Evolutionary conservation across 768 basidiomycete species (phyloP).

Genomic region (Lactarius hatsudake): DNA sequence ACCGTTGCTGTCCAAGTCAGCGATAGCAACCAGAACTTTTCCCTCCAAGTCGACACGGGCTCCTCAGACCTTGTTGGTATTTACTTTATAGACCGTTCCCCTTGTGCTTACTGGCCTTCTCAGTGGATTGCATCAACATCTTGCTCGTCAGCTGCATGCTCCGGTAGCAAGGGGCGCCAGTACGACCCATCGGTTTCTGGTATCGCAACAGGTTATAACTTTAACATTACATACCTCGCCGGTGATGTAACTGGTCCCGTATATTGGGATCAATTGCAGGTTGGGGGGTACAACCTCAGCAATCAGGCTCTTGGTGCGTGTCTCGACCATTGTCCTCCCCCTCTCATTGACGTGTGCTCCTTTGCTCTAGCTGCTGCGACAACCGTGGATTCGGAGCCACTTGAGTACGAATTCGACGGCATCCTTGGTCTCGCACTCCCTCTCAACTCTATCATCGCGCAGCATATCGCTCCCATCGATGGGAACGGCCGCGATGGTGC

Average conservation of each 20-base stretch:
- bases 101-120: conserved; percentile 7
- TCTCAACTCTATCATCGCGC: conserved; percentile 63
- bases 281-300: conserved; percentile 63
- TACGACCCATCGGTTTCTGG: conserved; percentile 55
- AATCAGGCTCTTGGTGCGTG: conserved; percentile 68
- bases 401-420: conserved; percentile 56
- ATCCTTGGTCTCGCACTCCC: conserved; percentile 77
- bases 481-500: conserved; percentile 61
- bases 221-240: conserved; percentile 56
- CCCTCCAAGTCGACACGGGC: conserved; percentile 76
- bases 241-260: conserved; percentile 62
- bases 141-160: conserved; percentile 56
- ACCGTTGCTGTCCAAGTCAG: conserved; percentile 61
- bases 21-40: conserved; percentile 45
- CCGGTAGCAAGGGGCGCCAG: conserved; percentile 41
- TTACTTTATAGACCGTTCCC: not conserved
- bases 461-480: conserved; percentile 46
- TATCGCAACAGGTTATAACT: conserved; percentile 40
- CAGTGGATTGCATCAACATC: conserved; percentile 75
- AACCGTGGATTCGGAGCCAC: conserved; percentile 52
- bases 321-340: not conserved
- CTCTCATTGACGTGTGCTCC: not conserved
- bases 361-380: conserved; percentile 53
- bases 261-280: conserved; percentile 60
- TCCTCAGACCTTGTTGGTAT: conserved; percentile 70